A percentile compares a stretch with the other conserved stretches of the same genome.
These are phyloP conservation scores for Meyerozyma elateridarum DNA, from an alignment of 1,139 yeast species.

Conservation along the genomic window DNA sequence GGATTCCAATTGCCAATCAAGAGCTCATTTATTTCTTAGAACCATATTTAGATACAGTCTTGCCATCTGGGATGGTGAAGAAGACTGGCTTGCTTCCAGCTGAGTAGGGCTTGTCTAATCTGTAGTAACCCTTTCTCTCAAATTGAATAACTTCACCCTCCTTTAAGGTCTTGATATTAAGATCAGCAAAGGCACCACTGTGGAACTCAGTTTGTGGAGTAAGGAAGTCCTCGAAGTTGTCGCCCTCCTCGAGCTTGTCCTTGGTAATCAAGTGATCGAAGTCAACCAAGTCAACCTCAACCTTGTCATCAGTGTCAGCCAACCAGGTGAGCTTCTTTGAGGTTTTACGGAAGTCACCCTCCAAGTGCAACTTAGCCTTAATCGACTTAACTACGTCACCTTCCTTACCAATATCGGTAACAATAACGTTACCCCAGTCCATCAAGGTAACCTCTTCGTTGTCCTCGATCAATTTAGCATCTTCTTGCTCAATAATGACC, in stretches of 20 bases:
- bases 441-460: slow-evolving; percentile 89
- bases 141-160: slow-evolving; percentile 88
- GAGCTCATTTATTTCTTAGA: slow-evolving; percentile 35
- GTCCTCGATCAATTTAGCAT: slow-evolving; percentile 67
- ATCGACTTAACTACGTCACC: slow-evolving; percentile 56
- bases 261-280: slow-evolving; percentile 94
- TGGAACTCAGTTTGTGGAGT: slow-evolving; percentile 88
- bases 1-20: neutral
- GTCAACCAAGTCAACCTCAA: slow-evolving; percentile 76
- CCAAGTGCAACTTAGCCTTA: slow-evolving; percentile 81
- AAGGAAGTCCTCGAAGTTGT: slow-evolving; percentile 87
- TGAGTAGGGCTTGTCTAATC: slow-evolving; percentile 63
- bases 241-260: slow-evolving; percentile 94
- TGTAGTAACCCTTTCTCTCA: slow-evolving; percentile 95
- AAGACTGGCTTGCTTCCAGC: slow-evolving; percentile 61
- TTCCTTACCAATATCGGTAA: slow-evolving; percentile 61
- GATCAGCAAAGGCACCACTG: slow-evolving; percentile 73
- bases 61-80: slow-evolving; percentile 97
- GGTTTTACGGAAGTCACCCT: slow-evolving; percentile 97
- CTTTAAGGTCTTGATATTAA: slow-evolving; percentile 70
- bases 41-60: slow-evolving; percentile 79
- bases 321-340: slow-evolving; percentile 95
- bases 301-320: slow-evolving; percentile 71
- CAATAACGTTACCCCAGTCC: slow-evolving; percentile 98
- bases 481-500: slow-evolving; percentile 81